phyloP scores from a whole-genome alignment of 2,329 filamentous ascomycete species.

The Fusarium sp. region DNA sequence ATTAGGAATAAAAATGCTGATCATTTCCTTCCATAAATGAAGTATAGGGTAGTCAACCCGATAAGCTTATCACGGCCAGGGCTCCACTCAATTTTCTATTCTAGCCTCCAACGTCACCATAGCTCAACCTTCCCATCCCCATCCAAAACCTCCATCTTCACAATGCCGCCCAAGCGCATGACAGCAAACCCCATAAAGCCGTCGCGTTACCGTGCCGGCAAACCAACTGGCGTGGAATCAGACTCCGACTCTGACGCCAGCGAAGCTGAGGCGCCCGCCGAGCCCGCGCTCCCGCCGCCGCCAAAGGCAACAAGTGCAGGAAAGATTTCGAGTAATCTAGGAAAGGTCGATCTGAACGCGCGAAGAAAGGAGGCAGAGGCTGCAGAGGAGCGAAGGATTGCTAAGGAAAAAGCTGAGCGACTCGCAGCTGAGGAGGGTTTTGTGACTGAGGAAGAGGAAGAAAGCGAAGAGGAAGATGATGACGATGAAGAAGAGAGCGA shows the following conservation, averaged over 20 bases:
- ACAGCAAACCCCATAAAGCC: constrained; percentile 90
- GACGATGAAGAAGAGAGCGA: constrained; percentile 59
- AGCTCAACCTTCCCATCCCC: constrained; percentile 18
- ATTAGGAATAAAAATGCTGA: neutral
- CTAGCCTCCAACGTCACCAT: constrained; percentile 41
- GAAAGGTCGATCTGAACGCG: constrained; percentile 68
- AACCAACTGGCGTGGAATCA: constrained; percentile 72
- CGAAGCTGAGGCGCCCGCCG: constrained; percentile 57
- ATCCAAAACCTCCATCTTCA: constrained; percentile 22
- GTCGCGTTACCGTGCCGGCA: constrained; percentile 88
- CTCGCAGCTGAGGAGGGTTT: constrained; percentile 74
- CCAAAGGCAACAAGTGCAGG: constrained; percentile 72
- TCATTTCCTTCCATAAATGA: neutral
- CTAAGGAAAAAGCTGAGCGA: constrained; percentile 66
- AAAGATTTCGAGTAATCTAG: constrained; percentile 69
- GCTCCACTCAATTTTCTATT: constrained; percentile 41
- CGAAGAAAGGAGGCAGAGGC: constrained; percentile 63
- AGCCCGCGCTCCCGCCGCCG: constrained; percentile 64
- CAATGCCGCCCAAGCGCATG: constrained; percentile 86
- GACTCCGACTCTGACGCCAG: constrained; percentile 70
- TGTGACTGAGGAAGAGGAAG: constrained; percentile 70
- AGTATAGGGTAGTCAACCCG: constrained; percentile 34
- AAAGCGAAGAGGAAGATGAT: constrained; percentile 54
- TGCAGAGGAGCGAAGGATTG: constrained; percentile 64
- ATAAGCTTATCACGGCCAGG: constrained; percentile 36